Evolutionary conservation across 306 rosid genomes (phyloP), one percentile per base, ranked within the genome.

Genomic region (Medicago ruthenica): DNA sequence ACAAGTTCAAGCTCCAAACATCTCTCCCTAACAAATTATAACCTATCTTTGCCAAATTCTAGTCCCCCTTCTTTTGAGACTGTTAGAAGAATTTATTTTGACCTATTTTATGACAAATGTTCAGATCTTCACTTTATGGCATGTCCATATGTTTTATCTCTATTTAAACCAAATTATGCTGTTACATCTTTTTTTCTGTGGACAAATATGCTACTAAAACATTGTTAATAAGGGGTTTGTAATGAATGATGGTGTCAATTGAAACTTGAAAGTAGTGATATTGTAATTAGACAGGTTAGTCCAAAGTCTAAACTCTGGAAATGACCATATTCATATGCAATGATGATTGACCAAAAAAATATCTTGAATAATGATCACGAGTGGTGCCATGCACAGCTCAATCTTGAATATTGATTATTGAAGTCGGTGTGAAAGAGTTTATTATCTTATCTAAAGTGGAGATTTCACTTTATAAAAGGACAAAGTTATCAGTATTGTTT

Each of bases 1-100:
- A 86, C 87, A 90, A 80, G 82, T 90, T 93, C 82, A 86, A 66
- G 83, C 80, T 83, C 22, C 41, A 66, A 39, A 82, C 69, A 14
- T 70, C 86, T 22, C 41, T 69, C 7, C 20, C 36, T 69, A 20
- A 53, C 66, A 68, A 18, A 1, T 50, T 50, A 1, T 50, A 48
- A 6, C 20, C 3, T 15, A 15, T n/a, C 55, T 15, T 15, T 15
- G 18, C 9, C 20, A 48, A 48, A 15, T 48, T 15, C 18, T n/a
- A 7, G n/a, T n/a, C 4, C 1, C 57, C n/a, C 21, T 50, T 50
- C 3, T n/a, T 45, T 45, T 6, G 57, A 48, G 55, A 48, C 55
- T 48, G 2, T 48, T 48, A 15, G 18, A 15, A 48, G 18, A 48
- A 0, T 15, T 48, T 15, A 15, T 48, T 48, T 17, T 17, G 27